Base-by-base conservation (phyloP, 2,329 filamentous ascomycete genomes). In the Bipolaris cookei region DNA sequence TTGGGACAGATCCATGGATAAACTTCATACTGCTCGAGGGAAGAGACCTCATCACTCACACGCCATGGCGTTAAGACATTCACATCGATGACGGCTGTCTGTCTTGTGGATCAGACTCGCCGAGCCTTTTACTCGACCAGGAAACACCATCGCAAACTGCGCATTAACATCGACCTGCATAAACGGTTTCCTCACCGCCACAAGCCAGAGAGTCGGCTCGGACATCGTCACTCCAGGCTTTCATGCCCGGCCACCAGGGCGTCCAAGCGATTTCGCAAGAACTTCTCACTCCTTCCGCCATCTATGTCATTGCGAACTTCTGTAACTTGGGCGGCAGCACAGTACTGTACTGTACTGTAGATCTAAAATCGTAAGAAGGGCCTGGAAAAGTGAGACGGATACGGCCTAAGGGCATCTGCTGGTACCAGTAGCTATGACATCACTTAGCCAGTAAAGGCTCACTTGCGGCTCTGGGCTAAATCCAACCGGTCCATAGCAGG, bases 81-180 rank as follows among this genome's bases (percentile, higher is more conserved):
- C 14, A 35, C 16, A 16, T 4, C 21, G 30, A 51, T 42, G 25
- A 43, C 28, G 25, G 23, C 13, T 51, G 25, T 51, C 38, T 51
- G 38, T 38, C n/a, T 51, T 51, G 25, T 51, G 32, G 38, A 51
- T 43, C 21, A 51, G 48, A 51, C 48, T 43, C 25, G 25, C 48
- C 25, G 23, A 51, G 14, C 23, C 37, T 51, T 51, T 43, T n/a
- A 51, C 43, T 43, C 38, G 21, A 51, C 32, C 13, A 46, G 30
- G 41, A 41, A 41, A 20, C 38, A 2, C 16, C 38, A 41, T 41
- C n/a, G 38, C 38, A 41, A 41, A 41, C 38, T 41, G 16, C 38
- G 38, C 38, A 41, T 41, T 41, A 7, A 41, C 38, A 41, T 41
- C 38, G n/a, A 41, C 38, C 38, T 18, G 38, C 38, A 41, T 16